Base-by-base conservation (phyloP, 1,284 basidiomycete species). In the Trametes versicolor region DNA sequence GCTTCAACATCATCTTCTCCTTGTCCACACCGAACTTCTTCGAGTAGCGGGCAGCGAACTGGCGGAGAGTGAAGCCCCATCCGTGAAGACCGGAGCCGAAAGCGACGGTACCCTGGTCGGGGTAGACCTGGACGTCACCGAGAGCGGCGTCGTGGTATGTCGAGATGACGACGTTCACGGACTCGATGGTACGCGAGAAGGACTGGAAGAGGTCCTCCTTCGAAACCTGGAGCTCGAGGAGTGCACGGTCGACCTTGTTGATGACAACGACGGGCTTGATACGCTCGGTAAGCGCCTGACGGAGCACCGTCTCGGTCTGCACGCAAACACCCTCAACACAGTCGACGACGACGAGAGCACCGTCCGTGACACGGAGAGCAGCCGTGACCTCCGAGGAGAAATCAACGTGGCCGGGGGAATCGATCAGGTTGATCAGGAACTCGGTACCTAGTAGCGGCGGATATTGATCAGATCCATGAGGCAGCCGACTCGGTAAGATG, bases 381-480 rank as follows among this genome's bases (percentile, higher is more conserved):
- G 98, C 98, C 15, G 98, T 99, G 75, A 99, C 98, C 83, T 99
- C 98, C 60, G 98, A 99, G 58, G 98, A 99, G 88, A 99, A 99
- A 82, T 99, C 97, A 79, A 99, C 97, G 90, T 99, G 97, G 79
- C 98, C 97, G 70, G 98, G 97, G 21, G 97, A 99, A 83, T 99
- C 97, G 85, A 99, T 99, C 85, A 99, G 85, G 87, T 99, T 99
- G 88, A 99, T 98, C 87, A 99, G 90, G 89, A 99, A 99, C 82
- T 99, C 95, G 80, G 89, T 89, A 73, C 96, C 94, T 96, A 75
- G 50, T 67, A 54, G 64, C 37, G 57, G 54, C 58, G 56, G 47
- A 62, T 60, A 72, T 67, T 71, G 54, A 69, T 73, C 69, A 70
- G 65, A 69, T 67, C 69, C 60, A 68, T 68, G 66, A 58, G 58